phyloP scores from a whole-genome alignment of 1,139 yeast species.

The Torulaspora globosa region DNA sequence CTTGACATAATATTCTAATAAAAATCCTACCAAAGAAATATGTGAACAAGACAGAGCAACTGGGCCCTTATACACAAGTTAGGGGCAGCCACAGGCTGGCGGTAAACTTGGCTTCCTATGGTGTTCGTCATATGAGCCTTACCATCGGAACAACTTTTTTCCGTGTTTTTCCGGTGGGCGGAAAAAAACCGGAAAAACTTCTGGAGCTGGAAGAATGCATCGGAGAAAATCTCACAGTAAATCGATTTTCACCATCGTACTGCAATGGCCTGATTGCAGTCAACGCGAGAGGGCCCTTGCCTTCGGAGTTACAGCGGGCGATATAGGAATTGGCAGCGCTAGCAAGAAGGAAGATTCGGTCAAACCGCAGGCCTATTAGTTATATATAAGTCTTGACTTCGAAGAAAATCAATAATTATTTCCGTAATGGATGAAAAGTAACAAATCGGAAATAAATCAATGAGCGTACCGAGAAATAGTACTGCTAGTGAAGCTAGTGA shows the following conservation, averaged over 20 bases:
- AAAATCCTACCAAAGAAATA: not conserved
- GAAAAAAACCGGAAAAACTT: not conserved
- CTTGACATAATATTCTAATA: not conserved
- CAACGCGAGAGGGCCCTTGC: not conserved
- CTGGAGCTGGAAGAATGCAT: not conserved
- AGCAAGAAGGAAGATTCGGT: not conserved
- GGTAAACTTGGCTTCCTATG: not conserved
- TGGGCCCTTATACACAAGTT: not conserved
- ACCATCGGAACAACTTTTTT: constrained; percentile 1
- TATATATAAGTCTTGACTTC: too few relatives aligned
- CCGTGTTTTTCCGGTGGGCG: constrained; percentile 4
- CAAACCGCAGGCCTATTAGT: too few relatives aligned
- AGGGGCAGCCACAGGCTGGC: not conserved
- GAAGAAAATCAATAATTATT: too few relatives aligned
- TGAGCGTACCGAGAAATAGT: not conserved
- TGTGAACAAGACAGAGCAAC: not conserved
- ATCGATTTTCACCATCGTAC: not conserved
- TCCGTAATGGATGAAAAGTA: not conserved
- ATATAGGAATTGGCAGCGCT: constrained; percentile 3
- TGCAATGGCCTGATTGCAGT: not conserved
- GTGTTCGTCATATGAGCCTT: not conserved
- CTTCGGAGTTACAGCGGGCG: constrained; percentile 10
- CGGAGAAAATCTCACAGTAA: not conserved
- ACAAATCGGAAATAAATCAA: not conserved
- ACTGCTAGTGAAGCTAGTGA: constrained; percentile 6